Conservation (phyloP, 148 eudicot species). For the Camellia sinensis region DNA sequence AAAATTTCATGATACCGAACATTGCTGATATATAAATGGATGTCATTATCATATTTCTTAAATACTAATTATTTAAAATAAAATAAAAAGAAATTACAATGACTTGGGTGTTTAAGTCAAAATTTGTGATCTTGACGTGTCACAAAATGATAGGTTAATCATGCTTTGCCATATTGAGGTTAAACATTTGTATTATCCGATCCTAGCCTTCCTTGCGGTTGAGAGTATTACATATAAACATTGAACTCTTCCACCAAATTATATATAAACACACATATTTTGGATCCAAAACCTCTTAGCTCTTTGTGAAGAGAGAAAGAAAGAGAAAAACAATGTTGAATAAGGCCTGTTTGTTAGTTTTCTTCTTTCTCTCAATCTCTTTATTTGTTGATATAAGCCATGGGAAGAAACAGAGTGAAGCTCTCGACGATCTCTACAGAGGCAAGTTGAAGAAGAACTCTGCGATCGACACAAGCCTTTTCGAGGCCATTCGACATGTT, state of each 20-base stretch:
- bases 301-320: background rate
- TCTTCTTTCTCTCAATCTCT: background rate
- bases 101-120: no score
- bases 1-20: no score
- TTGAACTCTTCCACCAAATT: background rate
- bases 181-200: background rate
- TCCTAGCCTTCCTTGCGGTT: background rate
- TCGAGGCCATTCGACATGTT: background rate
- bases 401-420: constrained; percentile 23
- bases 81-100: no score
- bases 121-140: background rate
- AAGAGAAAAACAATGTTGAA: background rate
- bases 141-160: background rate
- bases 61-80: no score
- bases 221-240: background rate
- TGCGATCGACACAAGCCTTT: constrained; percentile 21
- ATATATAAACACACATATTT: background rate
- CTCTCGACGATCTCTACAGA: constrained; percentile 26
- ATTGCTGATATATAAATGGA: no score
- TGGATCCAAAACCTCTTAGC: background rate
- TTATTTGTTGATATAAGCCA: constrained; percentile 11
- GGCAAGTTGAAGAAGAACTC: constrained; percentile 22
- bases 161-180: no score
- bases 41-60: no score
- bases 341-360: background rate